Base-by-base conservation (phyloP, 2,329 filamentous ascomycete genomes). In the Fusarium lyarnte region DNA sequence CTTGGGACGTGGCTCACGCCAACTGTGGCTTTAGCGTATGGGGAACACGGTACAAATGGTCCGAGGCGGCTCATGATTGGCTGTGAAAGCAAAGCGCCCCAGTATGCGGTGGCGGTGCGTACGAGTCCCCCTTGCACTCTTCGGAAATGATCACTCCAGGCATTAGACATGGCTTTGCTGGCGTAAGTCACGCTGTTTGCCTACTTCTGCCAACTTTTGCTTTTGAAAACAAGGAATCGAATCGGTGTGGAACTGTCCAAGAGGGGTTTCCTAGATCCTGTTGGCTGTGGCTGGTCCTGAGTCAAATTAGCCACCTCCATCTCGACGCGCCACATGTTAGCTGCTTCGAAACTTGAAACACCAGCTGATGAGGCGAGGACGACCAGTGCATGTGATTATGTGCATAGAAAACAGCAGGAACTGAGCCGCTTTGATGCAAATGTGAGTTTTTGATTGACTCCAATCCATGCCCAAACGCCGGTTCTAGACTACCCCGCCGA, bases 71-170 rank as follows among this genome's bases (percentile, higher is more conserved):
- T 25, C 12, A 13, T 61, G 53, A 74, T 74, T 73, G 69, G 72
- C 11, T 41, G 3, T 2, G 9, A 8, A 45, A 27, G 36, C 11
- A 27, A n/a, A 52, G 25, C 27, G 33, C 46, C 39, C 59, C 19
- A 7, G 17, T 21, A 29, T 14, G 23, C 27, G 46, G 74, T 76
- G 74, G 74, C 74, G 63, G 74, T 76, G 74, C 73, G 61, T 59
- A 57, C 69, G 57, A 57, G 53, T 43, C 57, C 46, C 62, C 63
- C 43, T 66, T 51, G 52, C 33, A 29, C 35, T 39, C 52, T 69
- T 70, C 65, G 73, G 73, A 74, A 71, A 74, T 76, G 74, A 76
- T 71, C 69, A 66, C 65, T 71, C 49, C 21, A 58, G 65, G 55
- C 49, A 57, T 66, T 41, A 21, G 53, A 51, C 39, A 57, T 66